phyloP scores from a whole-genome alignment of 768 basidiomycete genomes.

The Leccinum olivaceopallidum region DNA sequence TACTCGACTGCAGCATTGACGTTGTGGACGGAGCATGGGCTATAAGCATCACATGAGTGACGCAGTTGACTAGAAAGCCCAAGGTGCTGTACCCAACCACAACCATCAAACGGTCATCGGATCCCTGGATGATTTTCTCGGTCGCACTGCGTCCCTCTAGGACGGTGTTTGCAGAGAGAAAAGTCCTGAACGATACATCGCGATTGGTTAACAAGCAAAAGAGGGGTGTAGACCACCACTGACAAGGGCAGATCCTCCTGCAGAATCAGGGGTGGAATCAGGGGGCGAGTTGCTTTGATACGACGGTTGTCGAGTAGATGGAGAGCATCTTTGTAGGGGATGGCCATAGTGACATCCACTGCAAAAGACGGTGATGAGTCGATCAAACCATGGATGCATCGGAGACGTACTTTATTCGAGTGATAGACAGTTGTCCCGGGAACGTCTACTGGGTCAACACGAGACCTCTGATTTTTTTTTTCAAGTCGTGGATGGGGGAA shows the following conservation, averaged over 20 bases:
- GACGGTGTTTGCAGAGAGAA: conserved; percentile 84
- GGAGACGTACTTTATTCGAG: conserved; percentile 21
- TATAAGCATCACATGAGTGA: conserved; percentile 25
- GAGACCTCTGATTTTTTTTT: not conserved
- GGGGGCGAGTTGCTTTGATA: conserved; percentile 82
- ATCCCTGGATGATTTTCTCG: conserved; percentile 78
- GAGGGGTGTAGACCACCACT: conserved; percentile 18
- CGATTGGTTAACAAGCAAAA: not conserved
- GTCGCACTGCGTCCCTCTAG: conserved; percentile 78
- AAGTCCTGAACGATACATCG: conserved; percentile 48
- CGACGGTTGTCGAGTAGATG: conserved; percentile 82
- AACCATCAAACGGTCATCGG: conserved; percentile 91
- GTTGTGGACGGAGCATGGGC: conserved; percentile 96
- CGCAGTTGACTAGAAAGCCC: not conserved
- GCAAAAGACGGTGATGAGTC: conserved; percentile 4
- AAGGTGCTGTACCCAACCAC: conserved; percentile 70
- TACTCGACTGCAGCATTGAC: conserved; percentile 85
- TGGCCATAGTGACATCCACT: conserved; percentile 58
- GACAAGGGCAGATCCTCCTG: conserved; percentile 92
- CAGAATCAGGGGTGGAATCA: conserved; percentile 94
- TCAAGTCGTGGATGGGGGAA: conserved; percentile 3
- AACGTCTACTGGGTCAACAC: conserved; percentile 13
- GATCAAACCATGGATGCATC: not conserved
- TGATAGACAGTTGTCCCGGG: conserved; percentile 1
- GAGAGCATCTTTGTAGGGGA: conserved; percentile 79